These are phyloP conservation scores for Gaillardinia entomophila DNA, from an alignment of 805 yeast genomes.

Conservation along the genomic window DNA sequence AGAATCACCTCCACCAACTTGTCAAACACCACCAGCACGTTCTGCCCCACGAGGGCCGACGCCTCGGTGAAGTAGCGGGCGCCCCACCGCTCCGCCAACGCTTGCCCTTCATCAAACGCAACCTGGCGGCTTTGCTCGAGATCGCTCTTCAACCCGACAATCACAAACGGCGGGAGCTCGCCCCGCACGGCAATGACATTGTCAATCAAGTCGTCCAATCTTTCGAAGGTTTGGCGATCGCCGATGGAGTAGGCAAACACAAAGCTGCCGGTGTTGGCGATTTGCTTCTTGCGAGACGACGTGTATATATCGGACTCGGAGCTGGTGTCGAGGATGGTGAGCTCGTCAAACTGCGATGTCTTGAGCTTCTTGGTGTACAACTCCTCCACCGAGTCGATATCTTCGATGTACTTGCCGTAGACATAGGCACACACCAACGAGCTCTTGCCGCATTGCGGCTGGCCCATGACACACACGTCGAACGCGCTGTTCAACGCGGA, in stretches of 20 bases:
- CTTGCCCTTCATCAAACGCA: slow-evolving; percentile 19
- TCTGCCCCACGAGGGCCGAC: slow-evolving; percentile 13
- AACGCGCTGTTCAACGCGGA: slow-evolving; percentile 9
- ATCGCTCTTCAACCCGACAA: slow-evolving; percentile 28
- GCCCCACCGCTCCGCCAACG: slow-evolving; percentile 18
- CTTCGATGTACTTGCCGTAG: slow-evolving; percentile 13
- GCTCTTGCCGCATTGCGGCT: slow-evolving; percentile 18
- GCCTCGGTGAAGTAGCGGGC: slow-evolving; percentile 26
- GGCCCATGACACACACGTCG: slow-evolving; percentile 27
- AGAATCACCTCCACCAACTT: slow-evolving; percentile 13
- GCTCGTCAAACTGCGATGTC: slow-evolving; percentile 14
- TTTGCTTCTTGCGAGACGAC: slow-evolving; percentile 18
- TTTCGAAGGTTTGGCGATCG: slow-evolving; percentile 20
- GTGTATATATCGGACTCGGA: slow-evolving; percentile 20
- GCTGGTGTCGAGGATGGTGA: slow-evolving; percentile 28
- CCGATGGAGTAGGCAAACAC: slow-evolving; percentile 26
- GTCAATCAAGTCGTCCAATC: slow-evolving; percentile 22
- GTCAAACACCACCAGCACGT: slow-evolving; percentile 22
- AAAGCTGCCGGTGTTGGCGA: slow-evolving; percentile 22
- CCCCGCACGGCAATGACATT: slow-evolving; percentile 15
- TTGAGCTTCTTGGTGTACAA: slow-evolving; percentile 13
- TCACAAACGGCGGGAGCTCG: slow-evolving; percentile 21
- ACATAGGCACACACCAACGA: slow-evolving; percentile 19
- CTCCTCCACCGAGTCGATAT: slow-evolving; percentile 18
- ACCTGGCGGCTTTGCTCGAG: slow-evolving; percentile 20